Evolutionary conservation across 2,329 filamentous ascomycete genomes (phyloP).

Genomic region (Hortaea sp.): DNA sequence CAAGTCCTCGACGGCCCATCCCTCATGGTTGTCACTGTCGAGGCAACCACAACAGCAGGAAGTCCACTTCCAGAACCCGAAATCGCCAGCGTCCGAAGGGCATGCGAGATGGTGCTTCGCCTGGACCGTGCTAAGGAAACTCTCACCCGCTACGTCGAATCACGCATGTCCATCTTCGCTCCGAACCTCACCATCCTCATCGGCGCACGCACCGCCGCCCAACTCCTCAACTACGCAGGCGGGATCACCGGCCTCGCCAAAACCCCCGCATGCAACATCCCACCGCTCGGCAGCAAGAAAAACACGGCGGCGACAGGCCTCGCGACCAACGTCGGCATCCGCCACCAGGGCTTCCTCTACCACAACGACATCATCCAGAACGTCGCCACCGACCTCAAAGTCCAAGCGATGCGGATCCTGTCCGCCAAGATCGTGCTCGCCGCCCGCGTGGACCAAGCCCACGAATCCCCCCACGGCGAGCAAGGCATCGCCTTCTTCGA

Average conservation of each 20-base stretch:
- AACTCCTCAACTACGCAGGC: conserved; percentile 90
- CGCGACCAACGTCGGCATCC: conserved; percentile 82
- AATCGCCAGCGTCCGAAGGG: conserved; percentile 61
- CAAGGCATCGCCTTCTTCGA: conserved; percentile 73
- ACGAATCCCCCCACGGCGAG: conserved; percentile 70
- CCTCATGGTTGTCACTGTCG: conserved; percentile 90
- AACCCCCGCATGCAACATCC: conserved; percentile 85
- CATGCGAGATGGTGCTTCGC: conserved; percentile 79
- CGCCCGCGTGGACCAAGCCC: conserved; percentile 78
- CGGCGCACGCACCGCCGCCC: conserved; percentile 84
- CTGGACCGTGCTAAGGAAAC: conserved; percentile 79
- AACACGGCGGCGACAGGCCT: conserved; percentile 63
- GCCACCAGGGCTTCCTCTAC: conserved; percentile 89
- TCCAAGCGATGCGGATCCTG: conserved; percentile 90
- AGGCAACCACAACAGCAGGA: conserved; percentile 82
- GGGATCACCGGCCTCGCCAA: conserved; percentile 82
- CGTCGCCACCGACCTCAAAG: conserved; percentile 77
- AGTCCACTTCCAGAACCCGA: conserved; percentile 66
- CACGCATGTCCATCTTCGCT: conserved; percentile 91
- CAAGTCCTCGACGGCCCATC: conserved; percentile 79
- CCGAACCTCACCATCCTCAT: conserved; percentile 87
- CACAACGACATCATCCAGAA: conserved; percentile 80
- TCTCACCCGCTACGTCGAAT: conserved; percentile 89
- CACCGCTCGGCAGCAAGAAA: conserved; percentile 84
- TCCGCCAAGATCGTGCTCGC: conserved; percentile 90